phyloP scores from a whole-genome alignment of 1,284 basidiomycete genomes.

The Melampsora larici-populina region DNA sequence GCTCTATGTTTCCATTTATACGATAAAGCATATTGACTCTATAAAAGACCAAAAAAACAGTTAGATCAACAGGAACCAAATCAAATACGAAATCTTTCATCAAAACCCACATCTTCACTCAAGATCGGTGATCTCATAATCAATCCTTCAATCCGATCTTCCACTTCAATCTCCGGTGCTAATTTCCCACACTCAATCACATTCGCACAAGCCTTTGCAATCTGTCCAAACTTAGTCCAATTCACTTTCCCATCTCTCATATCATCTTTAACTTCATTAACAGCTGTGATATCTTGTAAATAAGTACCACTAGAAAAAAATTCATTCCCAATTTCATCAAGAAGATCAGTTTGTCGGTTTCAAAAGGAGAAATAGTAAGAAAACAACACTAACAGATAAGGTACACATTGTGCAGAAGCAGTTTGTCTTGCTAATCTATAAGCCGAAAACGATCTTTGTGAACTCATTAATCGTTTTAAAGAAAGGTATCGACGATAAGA shows the following conservation, averaged over 20 bases:
- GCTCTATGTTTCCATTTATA: slow-evolving; percentile 37
- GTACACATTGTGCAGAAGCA: slow-evolving; percentile 48
- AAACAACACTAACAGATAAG: slow-evolving; percentile 49
- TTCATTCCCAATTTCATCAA: no score
- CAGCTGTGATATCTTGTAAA: slow-evolving; percentile 51
- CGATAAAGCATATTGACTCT: slow-evolving; percentile 37
- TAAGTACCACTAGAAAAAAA: slow-evolving; percentile 49
- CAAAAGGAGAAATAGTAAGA: no score
- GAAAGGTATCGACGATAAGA: slow-evolving; percentile 49
- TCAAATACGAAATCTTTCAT: neutral
- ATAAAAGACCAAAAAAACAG: neutral
- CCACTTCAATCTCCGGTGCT: slow-evolving; percentile 46
- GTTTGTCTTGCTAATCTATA: slow-evolving; percentile 51
- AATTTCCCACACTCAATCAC: slow-evolving; percentile 48
- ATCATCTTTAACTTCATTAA: slow-evolving; percentile 51
- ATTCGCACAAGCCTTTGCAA: slow-evolving; percentile 48
- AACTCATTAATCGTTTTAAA: slow-evolving; percentile 50
- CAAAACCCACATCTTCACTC: slow-evolving; percentile 33
- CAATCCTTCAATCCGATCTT: slow-evolving; percentile 45
- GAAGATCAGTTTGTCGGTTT: no score
- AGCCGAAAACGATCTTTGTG: slow-evolving; percentile 49
- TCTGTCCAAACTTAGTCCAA: slow-evolving; percentile 51
- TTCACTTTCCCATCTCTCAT: slow-evolving; percentile 51
- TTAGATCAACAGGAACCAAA: no score
- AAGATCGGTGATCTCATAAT: slow-evolving; percentile 45